Evolutionary conservation across 805 yeast species (phyloP), one percentile per base, ranked within the genome.

Genomic region (Cyberlindnera japonica): DNA sequence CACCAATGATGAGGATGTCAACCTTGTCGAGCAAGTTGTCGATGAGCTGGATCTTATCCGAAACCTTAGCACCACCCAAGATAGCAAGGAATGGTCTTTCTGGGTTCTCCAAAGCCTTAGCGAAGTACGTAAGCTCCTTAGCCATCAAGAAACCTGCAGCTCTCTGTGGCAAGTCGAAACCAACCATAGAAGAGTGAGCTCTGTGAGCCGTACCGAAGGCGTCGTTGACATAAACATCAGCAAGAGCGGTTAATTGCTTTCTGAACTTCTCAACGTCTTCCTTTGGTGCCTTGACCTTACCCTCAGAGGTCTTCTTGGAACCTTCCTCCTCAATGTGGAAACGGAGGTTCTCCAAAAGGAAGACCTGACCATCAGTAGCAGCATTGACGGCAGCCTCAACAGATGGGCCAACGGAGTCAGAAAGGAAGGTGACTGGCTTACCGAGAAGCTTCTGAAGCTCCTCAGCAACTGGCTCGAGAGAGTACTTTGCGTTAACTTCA

Each of bases 151-250:
- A 95, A 69, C 99, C 99, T 53, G 97, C 84, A 59, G 98, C 99
- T 73, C 93, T 85, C 74, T 88, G 90, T 51, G 95, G 90, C 59
- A 88, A 78, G 58, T 91, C 90, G 58, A 93, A 77, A 64, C 99
- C 99, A 61, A 93, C 99, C 90, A 93, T 91, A 35, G 99, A 93
- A 41, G 97, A 89, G 77, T 93, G 99, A 50, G 99, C 99, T 78
- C 99, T 88, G 84, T 93, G 99, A 43, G 98, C 97, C 50, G 99
- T 93, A 68, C 99, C 99, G 62, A 93, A 93, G 44, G 97, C 98
- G 68, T 93, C 99, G 74, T 93, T 83, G 67, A 93, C 80, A 77
- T 93, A 93, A 52, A 93, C 95, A 62, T 93, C 99, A 55, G 97
- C 98, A 61, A 93, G 77, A 42, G 89, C 72, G 59, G 96, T 85